Base-by-base conservation (phyloP, 352 stramenopile species). In the Thraustotheca clavata region DNA sequence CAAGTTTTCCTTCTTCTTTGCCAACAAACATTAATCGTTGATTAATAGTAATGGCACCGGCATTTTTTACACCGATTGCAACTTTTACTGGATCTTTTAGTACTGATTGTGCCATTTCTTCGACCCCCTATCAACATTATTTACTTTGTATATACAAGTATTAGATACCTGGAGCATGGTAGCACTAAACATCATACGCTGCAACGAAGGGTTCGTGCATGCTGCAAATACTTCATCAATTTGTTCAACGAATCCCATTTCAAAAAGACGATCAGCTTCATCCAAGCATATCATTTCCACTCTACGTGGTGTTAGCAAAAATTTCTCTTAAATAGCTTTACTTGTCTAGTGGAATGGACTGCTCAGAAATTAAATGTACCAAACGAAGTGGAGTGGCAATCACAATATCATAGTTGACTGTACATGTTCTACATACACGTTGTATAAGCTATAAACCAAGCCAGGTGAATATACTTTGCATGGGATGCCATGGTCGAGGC, bases 11-110 rank as follows among this genome's bases (percentile, higher is more conserved):
- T 79, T 99, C 94, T 74, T 99, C 97, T 50, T 97, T 92, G 47
- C 97, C 97, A 8, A 99, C 96, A 77, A 99, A 99, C 65, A 98
- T 83, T 22, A 99, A 86, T 66, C 91, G 82, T 69, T 99, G 95
- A 22, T 91, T 79, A 62, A 98, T 96, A 22, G 86, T 95, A 20
- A 62, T 68, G 11, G 91, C 88, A 38, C 86, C 91, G 7, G 92
- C 78, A 65, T 97, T 97, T 65, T 89, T 88, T 24, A 76, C 80
- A 11, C 95, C 95, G 35, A 99, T 95, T n/a, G 82, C 86, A 38
- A 99, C 79, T 71, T 96, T 87, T 34, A 99, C 76, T 33, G 96
- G 96, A 70, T 99, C 96, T 14, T 95, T 84, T 8, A 99, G 77
- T 59, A 99, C 89, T 3, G 84, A 97, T 72, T 98, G 85, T 14